Evolutionary conservation across 148 eudicot species (phyloP), one percentile per base, ranked within the genome.

Genomic region (Diospyros kaki): DNA sequence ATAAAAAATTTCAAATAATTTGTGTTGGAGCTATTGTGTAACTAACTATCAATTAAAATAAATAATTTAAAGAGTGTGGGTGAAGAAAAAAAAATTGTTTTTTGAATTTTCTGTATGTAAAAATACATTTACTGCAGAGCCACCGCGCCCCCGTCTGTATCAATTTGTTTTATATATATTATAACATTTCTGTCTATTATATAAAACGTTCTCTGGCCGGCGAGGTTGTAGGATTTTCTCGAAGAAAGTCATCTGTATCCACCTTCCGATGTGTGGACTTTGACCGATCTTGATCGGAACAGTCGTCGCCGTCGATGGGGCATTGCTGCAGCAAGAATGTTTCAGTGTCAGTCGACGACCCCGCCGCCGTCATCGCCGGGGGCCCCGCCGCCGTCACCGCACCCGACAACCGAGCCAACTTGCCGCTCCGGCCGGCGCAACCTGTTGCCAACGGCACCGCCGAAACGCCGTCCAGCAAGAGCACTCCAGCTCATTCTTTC

Each of bases 311-410:
- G 18, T 56, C 28, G 45, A 91, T 92, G 97, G 97, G 97, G 39
- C 93, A 85, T 55, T 92, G 95, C 56, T 93, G 88, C 87, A 90
- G 97, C 83, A 84, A 78, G 10, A 71, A 48, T 63, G 79, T 80
- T 13, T 71, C 89, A 2, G 82, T 68, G 5, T 70, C 76, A 38
- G 68, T 70, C 79, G 76, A 42, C 55, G 72, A 77, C 46, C 52
- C 64, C 28, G 78, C 71, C 66, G 54, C 43, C 58, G 46, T 48
- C 64, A 60, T 11, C 64, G 62, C 9, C 51, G 8, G 52, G 0
- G 52, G 8, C 52, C 12, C 4, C 71, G 10, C 55, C 68, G 58
- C 48, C 68, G 59, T 44, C 79, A 2, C 74, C 73, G 3, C 76
- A 64, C 69, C 51, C 45, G 63, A 43, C 70, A 75, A 51, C 71